Base-by-base conservation (phyloP, 192 early-diverging fungal species). In the Coemansia reversa region DNA sequence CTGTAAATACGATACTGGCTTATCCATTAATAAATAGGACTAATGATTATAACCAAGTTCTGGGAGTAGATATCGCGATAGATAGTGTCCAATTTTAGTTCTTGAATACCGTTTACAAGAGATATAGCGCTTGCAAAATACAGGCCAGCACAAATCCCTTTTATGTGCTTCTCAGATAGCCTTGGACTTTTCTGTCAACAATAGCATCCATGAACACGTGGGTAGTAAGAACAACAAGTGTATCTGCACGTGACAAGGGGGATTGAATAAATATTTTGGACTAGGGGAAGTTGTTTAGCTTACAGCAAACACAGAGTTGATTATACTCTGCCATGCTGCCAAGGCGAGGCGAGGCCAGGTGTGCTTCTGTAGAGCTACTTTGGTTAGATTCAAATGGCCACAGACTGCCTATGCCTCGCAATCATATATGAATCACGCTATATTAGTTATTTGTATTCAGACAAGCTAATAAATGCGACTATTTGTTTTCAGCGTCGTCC, bases 1-100 rank as follows among this genome's bases (percentile, higher is more conserved):
- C 42, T 83, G 81, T 52, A 82, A 33, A 54, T 76, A 82, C 30
- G 70, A 70, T 64, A 70, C 70, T 19, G 67, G 67, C 27, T 61
- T 57, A 22, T 81, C 78, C 78, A 75, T 75, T 1, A n/a, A 49
- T 1, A 32, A 20, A 49, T 24, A 3, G 14, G 19, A 0, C 19
- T 51, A 23, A 58, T 18, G 5, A 51, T 57, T 45, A 16, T 49
- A 29, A 48, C 39, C 35, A 33, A 35, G 55, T 20, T 16, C 39
- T 14, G 12, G 14, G 12, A 45, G 14, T 11, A 45, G 8, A 45
- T 45, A 12, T 2, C 16, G 39, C 39, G 14, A 45, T 45, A 45
- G 6, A 16, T 16, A 45, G 16, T 16, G 39, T 45, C 39, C 39
- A 3, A 27, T 45, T 16, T 45, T 45, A 45, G 11, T 45, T 45